Evolutionary conservation across 129 eudicot species (phyloP), one percentile per base, ranked within the genome.

Genomic region (Helichrysum umbraculigerum): DNA sequence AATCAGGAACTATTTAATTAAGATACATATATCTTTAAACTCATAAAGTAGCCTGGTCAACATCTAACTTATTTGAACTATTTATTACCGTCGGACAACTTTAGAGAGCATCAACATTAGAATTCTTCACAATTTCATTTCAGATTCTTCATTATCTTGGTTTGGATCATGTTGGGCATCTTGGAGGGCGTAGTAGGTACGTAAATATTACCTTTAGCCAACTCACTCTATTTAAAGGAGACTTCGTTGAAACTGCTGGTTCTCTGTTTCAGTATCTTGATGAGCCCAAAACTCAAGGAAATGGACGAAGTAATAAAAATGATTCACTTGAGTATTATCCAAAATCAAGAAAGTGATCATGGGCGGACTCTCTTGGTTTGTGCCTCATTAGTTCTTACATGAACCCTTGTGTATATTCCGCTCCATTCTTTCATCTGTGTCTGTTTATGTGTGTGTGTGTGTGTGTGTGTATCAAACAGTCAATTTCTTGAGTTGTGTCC

Each of bases 131-230:
- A 84, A 71, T 68, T 63, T 41, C 78, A 66, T 86, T 77, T 30
- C 96, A 93, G 98, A 87, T 93, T 82, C 97, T 93, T 77, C 98
- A 91, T 84, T 93, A 90, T 86, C 97, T 93, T 85, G 98, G 97
- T 69, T 65, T 93, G 88, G 98, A 93, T 89, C 98, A 93, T 76
- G 96, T 93, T 82, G 98, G 98, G 29, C 98, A 93, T 87, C 90
- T 86, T 87, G 98, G 96, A 4, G 98, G 98, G 70, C 96, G 97
- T 35, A 85, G 65, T 74, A 91, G 97, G 98, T 88, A 78, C 25
- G 30, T 39, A 16, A 56, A 63, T 51, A 20, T 60, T 78, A 78
- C 50, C 71, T 44, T 47, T 77, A 59, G 57, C 44, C 47, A 62
- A 57, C 68, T 11, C 33, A 15, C 25, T 33, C 9, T n/a, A 37